Base-by-base conservation (phyloP, 2,329 filamentous ascomycete species). In the Venturia carpophila region DNA sequence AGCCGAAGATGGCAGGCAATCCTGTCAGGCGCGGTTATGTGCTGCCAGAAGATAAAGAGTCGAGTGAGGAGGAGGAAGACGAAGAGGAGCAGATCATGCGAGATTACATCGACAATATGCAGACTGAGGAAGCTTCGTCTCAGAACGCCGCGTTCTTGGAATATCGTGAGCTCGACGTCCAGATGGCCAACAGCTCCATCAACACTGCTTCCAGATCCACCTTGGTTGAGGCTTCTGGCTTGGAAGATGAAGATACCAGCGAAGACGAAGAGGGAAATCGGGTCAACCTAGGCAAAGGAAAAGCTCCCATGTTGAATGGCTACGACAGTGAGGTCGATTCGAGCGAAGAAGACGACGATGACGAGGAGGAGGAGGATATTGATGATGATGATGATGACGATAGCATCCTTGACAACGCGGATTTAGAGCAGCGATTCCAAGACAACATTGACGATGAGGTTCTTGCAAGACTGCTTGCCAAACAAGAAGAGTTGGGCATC, bases 401-500 rank as follows among this genome's bases (percentile, higher is more conserved):
- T 13, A 75, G 75, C 6, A 72, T 73, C 1, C 75, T 77, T n/a
- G 75, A 77, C 58, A 75, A 77, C 60, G 75, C 76, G 37, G 77
- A 77, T 67, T 70, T 81, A 34, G 71, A 75, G 66, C 66, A 77
- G 68, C 69, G 77, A 67, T 71, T 73, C 60, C 72, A 72, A 24
- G 75, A 75, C 17, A 69, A 72, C 5, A 76, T 80, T 69, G 80
- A 84, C 10, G 85, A 91, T 67, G 86, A 87, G 72, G 79, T 82
- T 24, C 77, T 90, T 47, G 87, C 87, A 47, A 78, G 81, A 47
- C 75, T 87, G 30, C 73, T 89, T 39, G 78, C 82, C 63, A 87
- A 85, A 71, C 83, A 87, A 70, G 82, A 85, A 72, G 83, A 87
- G 71, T 76, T 89, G 4, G 87, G 87, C 10, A 76, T 89, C 55